Evolutionary conservation across 2,329 filamentous ascomycete genomes (phyloP), one percentile per base, ranked within the genome.

Genomic region (Keithomyces neogunnii): DNA sequence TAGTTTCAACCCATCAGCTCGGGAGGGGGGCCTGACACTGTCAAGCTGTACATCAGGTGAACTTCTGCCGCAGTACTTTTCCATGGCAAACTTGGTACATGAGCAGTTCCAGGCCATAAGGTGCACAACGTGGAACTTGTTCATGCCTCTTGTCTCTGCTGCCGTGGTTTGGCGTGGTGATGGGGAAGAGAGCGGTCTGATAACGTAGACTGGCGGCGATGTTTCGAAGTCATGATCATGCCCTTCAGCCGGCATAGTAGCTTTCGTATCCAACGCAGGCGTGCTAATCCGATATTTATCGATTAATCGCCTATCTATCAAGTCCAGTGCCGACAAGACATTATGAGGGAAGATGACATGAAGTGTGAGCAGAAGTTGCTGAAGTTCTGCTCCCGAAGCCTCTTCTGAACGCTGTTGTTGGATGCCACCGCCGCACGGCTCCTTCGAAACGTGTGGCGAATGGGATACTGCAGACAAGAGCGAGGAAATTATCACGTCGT

Each of bases 331-430:
- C 3, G 89, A 88, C 1, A 96, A 82, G 2, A 96, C 71, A 50
- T 89, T 79, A 56, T 82, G 81, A 0, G 90, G 90, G 62, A 95
- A 95, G 11, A 96, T 72, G 35, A 89, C 86, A 69, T 96, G 91
- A 0, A 96, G 78, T 0, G 88, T 89, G 1, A 89, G 72, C n/a
- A 96, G 72, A 13, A 86, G 70, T 47, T 79, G 74, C 1, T 75
- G 71, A 52, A 44, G 45, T 10, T 45, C 33, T 73, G 66, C n/a
- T 68, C 57, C 1, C 29, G 5, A 29, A 26, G 46, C 26, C 19
- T 43, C 11, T 7, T 31, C 29, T 13, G 5, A 30, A 29, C 32
- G 19, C 4, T 50, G 45, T 29, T 13, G 36, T 6, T 19, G 5
- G 5, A 19, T 28, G 8, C 32, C 19, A 19, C 19, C 6, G 42